Base-by-base conservation (phyloP, 1,284 basidiomycete genomes). In the Trametes polyzona region DNA sequence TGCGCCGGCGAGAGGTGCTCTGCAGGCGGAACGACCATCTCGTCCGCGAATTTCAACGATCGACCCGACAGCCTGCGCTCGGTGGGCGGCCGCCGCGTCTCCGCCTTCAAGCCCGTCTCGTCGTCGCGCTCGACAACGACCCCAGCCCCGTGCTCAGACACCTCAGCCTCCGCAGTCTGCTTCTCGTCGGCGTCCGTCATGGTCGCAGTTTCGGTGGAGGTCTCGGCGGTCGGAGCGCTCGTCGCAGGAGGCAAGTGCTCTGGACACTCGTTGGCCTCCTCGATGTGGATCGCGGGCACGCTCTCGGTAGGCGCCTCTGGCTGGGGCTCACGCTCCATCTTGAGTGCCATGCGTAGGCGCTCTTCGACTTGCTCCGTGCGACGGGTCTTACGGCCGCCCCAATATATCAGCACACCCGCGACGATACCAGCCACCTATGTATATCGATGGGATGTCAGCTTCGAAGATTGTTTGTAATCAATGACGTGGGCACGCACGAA, bases 341-440 rank as follows among this genome's bases (percentile, higher is more conserved):
- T 81, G 27, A 96, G 78, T 1, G 90, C 92, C 29, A 82, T 78
- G 39, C 85, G 82, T 1, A 96, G 75, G 52, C 86, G 80, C 54
- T 87, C 78, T 68, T 88, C 82, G 14, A 96, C 92, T 65, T 86
- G 81, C 58, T 84, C 80, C 2, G 83, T 84, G 61, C 93, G 87
- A 69, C 92, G 93, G 7, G 93, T 93, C 66, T 84, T 81, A 61
- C 83, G 79, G 1, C 90, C 86, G 23, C 93, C 93, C 63, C 81
- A 80, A 82, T 87, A 94, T 64, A 95, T 95, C 51, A 91, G 76
- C 4, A 94, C 74, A 7, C 82, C 92, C 1, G 93, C 86, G n/a
- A 76, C 73, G 46, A 95, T 94, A 48, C 92, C 93, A 62, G 66
- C 67, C 42, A 72, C 47, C 69, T 71, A 47, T 19, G n/a, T 7